Base-by-base conservation (phyloP, 805 yeast genomes). In the Candida wancherniae region DNA sequence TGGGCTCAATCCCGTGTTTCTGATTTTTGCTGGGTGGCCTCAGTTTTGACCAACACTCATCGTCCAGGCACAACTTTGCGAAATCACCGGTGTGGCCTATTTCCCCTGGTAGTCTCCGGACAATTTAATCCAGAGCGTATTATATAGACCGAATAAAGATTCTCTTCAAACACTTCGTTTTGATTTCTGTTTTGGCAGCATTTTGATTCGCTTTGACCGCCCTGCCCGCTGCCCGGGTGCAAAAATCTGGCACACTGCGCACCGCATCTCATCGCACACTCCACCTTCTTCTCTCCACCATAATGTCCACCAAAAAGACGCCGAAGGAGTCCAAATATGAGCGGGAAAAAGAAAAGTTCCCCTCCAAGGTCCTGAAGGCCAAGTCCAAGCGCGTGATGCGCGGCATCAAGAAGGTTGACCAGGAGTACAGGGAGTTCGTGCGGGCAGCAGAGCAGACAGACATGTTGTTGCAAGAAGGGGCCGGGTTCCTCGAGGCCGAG, bases 401-500 rank as follows among this genome's bases (percentile, higher is more conserved):
- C 9, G 78, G 78, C 14, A 53, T 90, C 48, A 76, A 76, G 44
- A 69, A 77, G 45, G 59, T 77, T 21, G 94, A 90, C 52, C 67
- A 69, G 23, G 80, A 80, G 46, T 84, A 82, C 57, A 72, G 75
- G 41, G 82, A 80, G 37, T 94, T 95, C 1, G 74, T 84, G n/a
- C 67, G 71, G 42, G 72, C 86, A 7, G 96, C 95, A 2, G 86
- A 88, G 8, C 78, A 81, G 4, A 83, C 97, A 0, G 97, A 92
- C 47, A 71, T 86, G 48, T 68, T 92, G 40, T 63, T 86, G 19
- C 84, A 83, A 39, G 97, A 92, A 61, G 80, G 82, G 17, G 73
- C 70, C 4, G 99, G 99, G 26, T 82, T 69, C 48, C 57, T 92
- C 40, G 98, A 92, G 57, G 86, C 96, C 5, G 98, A 92, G 50